phyloP scores from a whole-genome alignment of 1,284 basidiomycete genomes.

The Sporisorium reilianum region DNA sequence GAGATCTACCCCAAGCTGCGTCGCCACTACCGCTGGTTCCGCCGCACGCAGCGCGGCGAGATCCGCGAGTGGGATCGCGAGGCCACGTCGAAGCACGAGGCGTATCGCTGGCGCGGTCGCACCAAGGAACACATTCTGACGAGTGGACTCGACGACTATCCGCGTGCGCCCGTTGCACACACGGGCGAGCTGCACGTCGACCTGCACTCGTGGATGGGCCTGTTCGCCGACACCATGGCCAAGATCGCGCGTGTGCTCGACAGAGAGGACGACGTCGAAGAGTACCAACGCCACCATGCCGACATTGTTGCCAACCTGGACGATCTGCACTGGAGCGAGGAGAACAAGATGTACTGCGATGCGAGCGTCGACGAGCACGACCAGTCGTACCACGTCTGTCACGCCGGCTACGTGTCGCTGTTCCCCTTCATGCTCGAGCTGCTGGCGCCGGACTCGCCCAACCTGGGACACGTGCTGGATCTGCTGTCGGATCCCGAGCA shows the following conservation, averaged over 20 bases:
- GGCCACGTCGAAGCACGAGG: conserved; percentile 86
- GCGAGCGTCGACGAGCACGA: conserved; percentile 85
- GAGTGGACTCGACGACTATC: conserved; percentile 95
- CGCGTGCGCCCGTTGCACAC: conserved; percentile 82
- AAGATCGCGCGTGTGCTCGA: conserved; percentile 73
- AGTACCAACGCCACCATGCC: conserved; percentile 80
- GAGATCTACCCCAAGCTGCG: conserved; percentile 86
- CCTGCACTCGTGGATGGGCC: conserved; percentile 93
- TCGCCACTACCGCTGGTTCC: conserved; percentile 94
- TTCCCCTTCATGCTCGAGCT: conserved; percentile 84
- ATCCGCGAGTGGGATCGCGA: conserved; percentile 87
- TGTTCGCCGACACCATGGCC: conserved; percentile 71
- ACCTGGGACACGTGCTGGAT: conserved; percentile 82
- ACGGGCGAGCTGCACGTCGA: conserved; percentile 92
- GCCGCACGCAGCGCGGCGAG: conserved; percentile 85
- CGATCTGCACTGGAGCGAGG: conserved; percentile 92
- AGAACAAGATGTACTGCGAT: conserved; percentile 91
- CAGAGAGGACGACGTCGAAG: conserved; percentile 81
- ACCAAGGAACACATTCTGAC: conserved; percentile 87
- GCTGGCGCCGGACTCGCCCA: conserved; percentile 80
- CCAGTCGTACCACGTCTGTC: conserved; percentile 88
- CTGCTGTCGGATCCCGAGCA: conserved; percentile 82
- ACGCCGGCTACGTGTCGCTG: conserved; percentile 90
- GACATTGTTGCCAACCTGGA: conserved; percentile 88
- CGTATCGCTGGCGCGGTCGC: conserved; percentile 93